Evolutionary conservation across 768 basidiomycete genomes (phyloP).

Genomic region (Kondoa subrosea): DNA sequence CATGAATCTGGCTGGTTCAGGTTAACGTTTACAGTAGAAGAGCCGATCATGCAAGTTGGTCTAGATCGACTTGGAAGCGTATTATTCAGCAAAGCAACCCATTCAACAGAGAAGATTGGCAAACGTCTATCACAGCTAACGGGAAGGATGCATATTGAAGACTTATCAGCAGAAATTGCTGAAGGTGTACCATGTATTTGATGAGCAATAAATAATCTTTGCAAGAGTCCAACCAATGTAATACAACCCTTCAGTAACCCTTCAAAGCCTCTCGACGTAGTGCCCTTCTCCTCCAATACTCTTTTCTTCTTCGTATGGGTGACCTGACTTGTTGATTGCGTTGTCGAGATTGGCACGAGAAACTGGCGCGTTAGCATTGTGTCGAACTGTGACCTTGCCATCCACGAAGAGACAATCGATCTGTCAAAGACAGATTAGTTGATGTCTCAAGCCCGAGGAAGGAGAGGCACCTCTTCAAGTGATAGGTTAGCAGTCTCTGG

Average conservation of each 20-base stretch:
- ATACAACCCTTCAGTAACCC: no score
- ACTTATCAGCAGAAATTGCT: not conserved
- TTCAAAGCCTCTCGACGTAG: not conserved
- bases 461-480: conserved; percentile 12
- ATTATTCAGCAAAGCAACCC: not conserved
- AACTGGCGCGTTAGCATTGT: conserved; percentile 1
- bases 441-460: not conserved
- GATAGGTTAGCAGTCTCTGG: conserved; percentile 23
- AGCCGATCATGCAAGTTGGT: conserved; percentile 14
- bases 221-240: no score
- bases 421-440: conserved; percentile 8
- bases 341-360: not conserved
- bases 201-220: no score
- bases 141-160: not conserved
- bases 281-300: not conserved
- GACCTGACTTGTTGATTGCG: not conserved
- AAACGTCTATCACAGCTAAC: not conserved
- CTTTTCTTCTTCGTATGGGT: not conserved
- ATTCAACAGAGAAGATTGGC: not conserved
- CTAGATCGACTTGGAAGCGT: not conserved
- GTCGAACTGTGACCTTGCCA: conserved; percentile 21
- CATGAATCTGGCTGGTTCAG: conserved; percentile 19
- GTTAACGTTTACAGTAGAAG: conserved; percentile 25
- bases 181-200: not conserved
- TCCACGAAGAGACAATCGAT: conserved; percentile 23